phyloP scores from a whole-genome alignment of 495 filamentous ascomycete genomes.

The Lasiosphaeriaceae sp. region DNA sequence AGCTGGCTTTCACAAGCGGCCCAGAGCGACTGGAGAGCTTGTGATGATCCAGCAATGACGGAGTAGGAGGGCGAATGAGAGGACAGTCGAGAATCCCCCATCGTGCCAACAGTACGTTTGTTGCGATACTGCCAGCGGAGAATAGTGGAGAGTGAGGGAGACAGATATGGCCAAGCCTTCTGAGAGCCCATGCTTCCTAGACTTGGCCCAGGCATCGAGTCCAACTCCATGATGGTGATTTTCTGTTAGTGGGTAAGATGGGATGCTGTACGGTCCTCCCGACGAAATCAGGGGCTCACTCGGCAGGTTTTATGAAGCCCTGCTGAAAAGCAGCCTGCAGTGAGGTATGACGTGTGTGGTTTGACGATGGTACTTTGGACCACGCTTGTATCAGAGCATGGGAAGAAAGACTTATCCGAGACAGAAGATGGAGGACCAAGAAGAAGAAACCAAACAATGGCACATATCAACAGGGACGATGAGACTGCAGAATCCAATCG shows the following conservation, averaged over 20 bases:
- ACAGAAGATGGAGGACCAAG: no score
- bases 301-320: no score
- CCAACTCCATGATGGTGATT: not conserved
- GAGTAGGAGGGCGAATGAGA: slow-evolving; percentile 14
- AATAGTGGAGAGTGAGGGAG: not conserved
- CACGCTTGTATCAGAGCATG: no score
- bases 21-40: slow-evolving; percentile 26
- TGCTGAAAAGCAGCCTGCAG: no score
- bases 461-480: not conserved
- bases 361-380: no score
- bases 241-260: no score
- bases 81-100: not conserved
- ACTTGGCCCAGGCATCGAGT: not conserved
- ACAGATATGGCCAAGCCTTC: not conserved
- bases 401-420: no score
- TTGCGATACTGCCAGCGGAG: slow-evolving; percentile 6
- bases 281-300: no score
- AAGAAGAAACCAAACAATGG: not conserved
- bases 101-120: not conserved
- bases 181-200: not conserved
- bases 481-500: not conserved
- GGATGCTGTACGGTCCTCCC: no score
- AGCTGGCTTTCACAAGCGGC: slow-evolving; percentile 21
- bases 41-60: slow-evolving; percentile 22
- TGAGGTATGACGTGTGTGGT: no score